Evolutionary conservation across 2,329 filamentous ascomycete species (phyloP).

Genomic region (Fusarium papillatum): DNA sequence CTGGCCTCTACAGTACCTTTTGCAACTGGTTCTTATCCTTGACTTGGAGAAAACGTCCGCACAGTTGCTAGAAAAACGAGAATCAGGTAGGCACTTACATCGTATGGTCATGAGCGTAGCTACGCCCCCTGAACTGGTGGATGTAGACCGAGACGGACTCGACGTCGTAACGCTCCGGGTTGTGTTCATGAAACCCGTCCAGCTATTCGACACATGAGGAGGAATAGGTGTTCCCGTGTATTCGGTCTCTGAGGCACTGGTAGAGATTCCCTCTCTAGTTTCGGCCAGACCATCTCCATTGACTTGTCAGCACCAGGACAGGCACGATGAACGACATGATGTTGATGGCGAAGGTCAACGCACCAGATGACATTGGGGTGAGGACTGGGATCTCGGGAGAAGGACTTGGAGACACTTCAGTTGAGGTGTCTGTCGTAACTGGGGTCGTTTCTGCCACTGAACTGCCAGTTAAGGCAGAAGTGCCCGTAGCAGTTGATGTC

Average conservation of each 20-base stretch:
- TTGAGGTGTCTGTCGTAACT: not conserved
- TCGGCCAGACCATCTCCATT: not conserved
- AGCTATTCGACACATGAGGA: not conserved
- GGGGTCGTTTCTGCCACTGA: not conserved
- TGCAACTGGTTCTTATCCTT: not conserved
- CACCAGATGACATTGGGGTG: not conserved
- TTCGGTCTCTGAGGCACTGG: not conserved
- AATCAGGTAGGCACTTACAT: not conserved
- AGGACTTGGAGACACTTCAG: not conserved
- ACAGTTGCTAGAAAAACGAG: not conserved
- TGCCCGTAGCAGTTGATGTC: not conserved
- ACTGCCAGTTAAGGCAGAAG: not conserved
- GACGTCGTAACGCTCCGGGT: not conserved
- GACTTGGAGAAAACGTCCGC: not conserved
- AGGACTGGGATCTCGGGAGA: not conserved
- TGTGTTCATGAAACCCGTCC: not conserved
- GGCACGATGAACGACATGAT: not conserved
- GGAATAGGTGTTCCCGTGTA: accelerated
- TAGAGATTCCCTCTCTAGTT: not conserved
- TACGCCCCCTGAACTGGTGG: not conserved
- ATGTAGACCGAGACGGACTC: not conserved
- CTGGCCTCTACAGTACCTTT: not conserved
- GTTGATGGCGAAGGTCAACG: not conserved
- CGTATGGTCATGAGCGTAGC: not conserved
- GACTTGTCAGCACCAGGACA: not conserved